Conservation (phyloP, 306 rosid genomes). For the Bauhinia variegata region DNA sequence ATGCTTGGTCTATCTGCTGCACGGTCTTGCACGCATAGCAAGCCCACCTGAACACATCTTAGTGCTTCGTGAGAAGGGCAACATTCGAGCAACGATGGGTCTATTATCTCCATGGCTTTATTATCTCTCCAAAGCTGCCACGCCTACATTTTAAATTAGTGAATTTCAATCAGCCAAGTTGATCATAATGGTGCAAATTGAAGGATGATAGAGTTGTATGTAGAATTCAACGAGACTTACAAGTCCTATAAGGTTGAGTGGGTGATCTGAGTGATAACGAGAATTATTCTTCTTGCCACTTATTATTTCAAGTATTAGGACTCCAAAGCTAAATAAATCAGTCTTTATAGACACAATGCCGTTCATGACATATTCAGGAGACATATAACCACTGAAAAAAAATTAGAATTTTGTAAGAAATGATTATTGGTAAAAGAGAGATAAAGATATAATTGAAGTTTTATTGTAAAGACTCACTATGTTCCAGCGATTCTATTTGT, state of each 20-base stretch:
- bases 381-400: slow-evolving; percentile 39
- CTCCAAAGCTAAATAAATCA: slow-evolving; percentile 43
- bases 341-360: slow-evolving; percentile 34
- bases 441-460: neutral
- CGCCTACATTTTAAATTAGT: neutral
- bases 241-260: slow-evolving; percentile 22
- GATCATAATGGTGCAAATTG: neutral
- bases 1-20: slow-evolving; percentile 30
- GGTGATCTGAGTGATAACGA: neutral
- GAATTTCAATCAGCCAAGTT: neutral
- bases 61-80: neutral
- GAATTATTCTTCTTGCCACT: slow-evolving; percentile 20
- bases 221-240: slow-evolving; percentile 21
- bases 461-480: slow-evolving; percentile 22
- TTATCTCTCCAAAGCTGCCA: slow-evolving; percentile 26
- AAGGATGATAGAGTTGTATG: neutral
- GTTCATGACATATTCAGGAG: slow-evolving; percentile 33
- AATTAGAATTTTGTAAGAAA: neutral
- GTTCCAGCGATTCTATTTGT: slow-evolving; percentile 41
- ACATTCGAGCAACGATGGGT: neutral
- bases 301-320: slow-evolving; percentile 29
- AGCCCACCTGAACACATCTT: slow-evolving; percentile 24
- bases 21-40: slow-evolving; percentile 20
- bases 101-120: slow-evolving; percentile 4
- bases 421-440: neutral